phyloP scores from a whole-genome alignment of 1,284 basidiomycete species.

The Ceratobasidium sp. region DNA sequence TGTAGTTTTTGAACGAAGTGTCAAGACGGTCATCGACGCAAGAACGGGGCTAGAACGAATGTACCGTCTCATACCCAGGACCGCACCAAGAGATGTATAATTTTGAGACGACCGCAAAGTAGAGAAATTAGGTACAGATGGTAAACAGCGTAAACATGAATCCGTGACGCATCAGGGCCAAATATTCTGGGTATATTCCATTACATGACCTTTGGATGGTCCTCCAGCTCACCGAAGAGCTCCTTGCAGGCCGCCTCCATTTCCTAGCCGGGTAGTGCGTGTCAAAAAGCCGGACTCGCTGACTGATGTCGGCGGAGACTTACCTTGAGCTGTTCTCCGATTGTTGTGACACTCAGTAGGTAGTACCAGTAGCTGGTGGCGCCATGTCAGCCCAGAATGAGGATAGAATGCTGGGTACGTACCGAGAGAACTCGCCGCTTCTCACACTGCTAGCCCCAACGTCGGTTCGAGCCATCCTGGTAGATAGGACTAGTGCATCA shows the following conservation, averaged over 20 bases:
- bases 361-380: slow-evolving; percentile 43
- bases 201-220: slow-evolving; percentile 37
- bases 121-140: too few relatives aligned
- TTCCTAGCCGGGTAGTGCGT: slow-evolving; percentile 34
- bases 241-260: slow-evolving; percentile 44
- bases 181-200: not conserved
- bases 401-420: not conserved
- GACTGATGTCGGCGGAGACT: slow-evolving; percentile 7
- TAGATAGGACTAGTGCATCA: slow-evolving; percentile 47
- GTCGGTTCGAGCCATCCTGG: slow-evolving; percentile 44
- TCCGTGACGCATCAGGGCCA: too few relatives aligned
- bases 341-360: slow-evolving; percentile 39
- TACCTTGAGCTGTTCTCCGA: slow-evolving; percentile 40
- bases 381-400: not conserved
- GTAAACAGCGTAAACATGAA: too few relatives aligned
- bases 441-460: slow-evolving; percentile 44
- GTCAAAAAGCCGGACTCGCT: not conserved
- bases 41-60: not conserved
- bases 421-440: slow-evolving; percentile 45
- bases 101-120: too few relatives aligned
- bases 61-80: too few relatives aligned
- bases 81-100: too few relatives aligned
- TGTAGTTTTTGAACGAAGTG: slow-evolving; percentile 11
- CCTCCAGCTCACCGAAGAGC: slow-evolving; percentile 45
- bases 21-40: slow-evolving; percentile 5